Base-by-base conservation (phyloP, 2,329 filamentous ascomycete genomes). In the Ceratocystis harringtonii region DNA sequence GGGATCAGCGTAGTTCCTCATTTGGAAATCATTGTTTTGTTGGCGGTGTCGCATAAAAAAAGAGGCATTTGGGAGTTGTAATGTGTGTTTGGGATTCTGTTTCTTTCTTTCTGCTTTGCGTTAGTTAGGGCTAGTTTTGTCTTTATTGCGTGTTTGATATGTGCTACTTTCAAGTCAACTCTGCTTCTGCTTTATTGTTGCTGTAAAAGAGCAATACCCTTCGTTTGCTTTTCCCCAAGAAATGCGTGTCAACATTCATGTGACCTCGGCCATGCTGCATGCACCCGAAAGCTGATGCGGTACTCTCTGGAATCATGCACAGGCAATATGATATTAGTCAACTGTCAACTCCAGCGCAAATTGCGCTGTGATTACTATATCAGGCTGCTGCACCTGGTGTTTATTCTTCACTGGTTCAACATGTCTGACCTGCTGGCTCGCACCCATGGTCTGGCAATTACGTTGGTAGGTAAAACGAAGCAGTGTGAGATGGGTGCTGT, bases 1-100 rank as follows among this genome's bases (percentile, higher is more conserved):
- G n/a, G 58, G 19, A 15, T 57, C 62, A 22, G 58, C 61, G 43
- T 30, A 64, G 25, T 28, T 61, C 19, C 44, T 22, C 22, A n/a
- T 4, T 19, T 36, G 44, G 41, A 10, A 43, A 28, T 45, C 5
- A 43, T 52, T 10, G 8, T 32, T 58, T 25, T 30, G 28, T 30
- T 58, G 55, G 17, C 28, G 36, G 36, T 36, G 60, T 55, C 48
- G 45, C 58, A 65, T 65, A 61, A 65, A 65, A 61, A 62, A 62
- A 22, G 57, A 30, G 60, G 44, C 64, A 65, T 62, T 58, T 62
- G 48, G 58, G 58, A 65, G 57, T 65, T 65, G 45, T 65, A 58
- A 57, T 65, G 45, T 62, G 58, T 57, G 64, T 62, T 62, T 55
- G 32, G 58, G 64, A 62, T 65, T 65, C 12, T 41, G 10, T 12